Conservation (phyloP, 108 stramenopile genomes). For the Nannochloropsis oceanica region DNA sequence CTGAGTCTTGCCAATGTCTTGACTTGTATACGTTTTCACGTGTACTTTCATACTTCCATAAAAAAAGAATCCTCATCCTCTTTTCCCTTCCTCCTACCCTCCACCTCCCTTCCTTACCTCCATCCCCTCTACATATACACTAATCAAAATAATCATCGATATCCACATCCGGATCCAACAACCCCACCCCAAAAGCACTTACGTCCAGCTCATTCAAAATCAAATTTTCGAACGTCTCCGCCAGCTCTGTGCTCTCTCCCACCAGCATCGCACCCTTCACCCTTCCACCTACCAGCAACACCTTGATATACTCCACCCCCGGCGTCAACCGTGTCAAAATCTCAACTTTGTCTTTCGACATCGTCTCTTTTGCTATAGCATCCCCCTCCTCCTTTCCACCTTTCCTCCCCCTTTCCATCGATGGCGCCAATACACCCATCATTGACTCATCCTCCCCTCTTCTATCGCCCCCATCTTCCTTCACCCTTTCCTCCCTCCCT, state of each 20-base stretch:
- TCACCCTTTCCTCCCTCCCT: neutral
- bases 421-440: neutral
- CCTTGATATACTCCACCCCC: constrained; percentile 7
- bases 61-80: too few relatives aligned
- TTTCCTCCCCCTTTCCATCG: neutral
- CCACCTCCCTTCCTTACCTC: too few relatives aligned
- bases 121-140: neutral
- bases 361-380: neutral
- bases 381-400: neutral
- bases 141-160: constrained; percentile 39
- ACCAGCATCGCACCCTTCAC: constrained; percentile 36
- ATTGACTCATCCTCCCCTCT: neutral
- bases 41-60: too few relatives aligned
- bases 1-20: too few relatives aligned
- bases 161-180: constrained; percentile 31
- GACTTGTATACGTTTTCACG: too few relatives aligned
- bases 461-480: neutral
- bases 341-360: neutral
- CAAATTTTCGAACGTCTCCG: constrained; percentile 42
- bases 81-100: too few relatives aligned
- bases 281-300: constrained; percentile 21
- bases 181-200: constrained; percentile 3
- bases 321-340: constrained; percentile 1
- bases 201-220: constrained; percentile 32
- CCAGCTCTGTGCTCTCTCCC: constrained; percentile 35